Percentiles rank a stretch among this genome's conserved stretches.
Conservation (phyloP, 805 yeast genomes). For the Hyphopichia homilentoma region DNA sequence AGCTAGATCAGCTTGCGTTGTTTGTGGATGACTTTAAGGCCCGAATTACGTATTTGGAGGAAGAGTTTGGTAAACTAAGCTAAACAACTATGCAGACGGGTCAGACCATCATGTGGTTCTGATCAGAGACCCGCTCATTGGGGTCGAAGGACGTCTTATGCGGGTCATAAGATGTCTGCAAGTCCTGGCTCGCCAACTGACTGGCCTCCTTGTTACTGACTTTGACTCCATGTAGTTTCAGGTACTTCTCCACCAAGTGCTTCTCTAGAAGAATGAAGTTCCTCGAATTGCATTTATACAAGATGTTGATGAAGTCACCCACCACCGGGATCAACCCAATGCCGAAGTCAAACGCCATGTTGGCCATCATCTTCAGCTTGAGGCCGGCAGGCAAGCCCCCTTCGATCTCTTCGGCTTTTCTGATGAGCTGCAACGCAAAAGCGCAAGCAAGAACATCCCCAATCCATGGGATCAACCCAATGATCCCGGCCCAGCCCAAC, state of each 20-base stretch:
- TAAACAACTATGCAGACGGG: background rate
- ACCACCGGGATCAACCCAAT: constrained; percentile 61
- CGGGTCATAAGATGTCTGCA: background rate
- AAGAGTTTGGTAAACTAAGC: constrained; percentile 9
- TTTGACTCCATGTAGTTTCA: constrained; percentile 1
- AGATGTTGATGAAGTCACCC: constrained; percentile 67
- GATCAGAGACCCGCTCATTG: background rate
- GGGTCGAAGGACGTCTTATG: background rate
- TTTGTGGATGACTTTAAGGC: constrained; percentile 39
- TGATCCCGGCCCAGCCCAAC: constrained; percentile 41
- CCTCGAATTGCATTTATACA: constrained; percentile 75
- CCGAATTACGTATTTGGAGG: constrained; percentile 34
- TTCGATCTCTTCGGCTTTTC: constrained; percentile 29
- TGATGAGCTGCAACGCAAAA: constrained; percentile 28
- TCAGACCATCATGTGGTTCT: background rate
- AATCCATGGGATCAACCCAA: constrained; percentile 40
- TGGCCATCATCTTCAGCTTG: constrained; percentile 33
- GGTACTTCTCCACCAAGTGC: constrained; percentile 32
- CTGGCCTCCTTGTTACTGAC: background rate
- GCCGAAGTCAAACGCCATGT: constrained; percentile 36
- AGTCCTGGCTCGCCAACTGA: background rate
- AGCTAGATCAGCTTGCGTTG: constrained; percentile 46
- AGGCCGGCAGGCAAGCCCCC: constrained; percentile 35
- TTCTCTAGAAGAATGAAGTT: constrained; percentile 53
- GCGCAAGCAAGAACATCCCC: constrained; percentile 30